Evolutionary conservation across 345 rosid species (phyloP).

Genomic region (Citrus maxima): DNA sequence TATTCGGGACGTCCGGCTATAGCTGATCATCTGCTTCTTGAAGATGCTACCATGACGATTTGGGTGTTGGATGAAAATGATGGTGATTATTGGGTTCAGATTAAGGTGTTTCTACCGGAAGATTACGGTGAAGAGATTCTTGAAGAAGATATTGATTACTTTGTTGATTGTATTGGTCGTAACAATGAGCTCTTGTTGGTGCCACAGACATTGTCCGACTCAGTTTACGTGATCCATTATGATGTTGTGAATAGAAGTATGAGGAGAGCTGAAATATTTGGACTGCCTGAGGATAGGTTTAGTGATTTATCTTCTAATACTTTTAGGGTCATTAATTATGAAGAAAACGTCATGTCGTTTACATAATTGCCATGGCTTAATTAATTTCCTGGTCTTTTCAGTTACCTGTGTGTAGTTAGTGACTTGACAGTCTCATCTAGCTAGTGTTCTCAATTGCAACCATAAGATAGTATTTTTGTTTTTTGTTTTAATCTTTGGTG

Average conservation of each 20-base stretch:
- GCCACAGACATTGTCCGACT: conserved; percentile 4
- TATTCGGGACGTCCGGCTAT: conserved; percentile 7
- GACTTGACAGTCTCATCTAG: neutral
- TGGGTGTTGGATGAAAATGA: conserved; percentile 1
- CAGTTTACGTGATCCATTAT: neutral
- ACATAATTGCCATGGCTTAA: neutral
- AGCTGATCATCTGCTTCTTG: neutral
- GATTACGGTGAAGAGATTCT: neutral
- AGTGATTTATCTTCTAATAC: conserved; percentile 6
- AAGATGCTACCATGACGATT: neutral
- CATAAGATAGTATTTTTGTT: too few species aligned
- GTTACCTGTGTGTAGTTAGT: neutral
- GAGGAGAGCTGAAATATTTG: conserved; percentile 11
- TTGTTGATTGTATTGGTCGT: conserved; percentile 8
- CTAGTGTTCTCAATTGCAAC: too few species aligned
- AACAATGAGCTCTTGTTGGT: conserved; percentile 16
- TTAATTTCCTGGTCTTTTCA: neutral
- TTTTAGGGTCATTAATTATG: conserved; percentile 4
- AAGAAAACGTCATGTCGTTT: conserved; percentile 7
- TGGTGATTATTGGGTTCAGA: neutral
- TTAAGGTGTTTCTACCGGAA: neutral
- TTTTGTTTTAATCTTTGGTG: too few species aligned
- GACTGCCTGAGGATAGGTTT: conserved; percentile 9
- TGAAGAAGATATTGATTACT: neutral
- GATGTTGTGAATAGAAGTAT: neutral